These are phyloP conservation scores for Phyllosticta capitalensis DNA, from an alignment of 2,329 filamentous ascomycete genomes.

Conservation along the genomic window DNA sequence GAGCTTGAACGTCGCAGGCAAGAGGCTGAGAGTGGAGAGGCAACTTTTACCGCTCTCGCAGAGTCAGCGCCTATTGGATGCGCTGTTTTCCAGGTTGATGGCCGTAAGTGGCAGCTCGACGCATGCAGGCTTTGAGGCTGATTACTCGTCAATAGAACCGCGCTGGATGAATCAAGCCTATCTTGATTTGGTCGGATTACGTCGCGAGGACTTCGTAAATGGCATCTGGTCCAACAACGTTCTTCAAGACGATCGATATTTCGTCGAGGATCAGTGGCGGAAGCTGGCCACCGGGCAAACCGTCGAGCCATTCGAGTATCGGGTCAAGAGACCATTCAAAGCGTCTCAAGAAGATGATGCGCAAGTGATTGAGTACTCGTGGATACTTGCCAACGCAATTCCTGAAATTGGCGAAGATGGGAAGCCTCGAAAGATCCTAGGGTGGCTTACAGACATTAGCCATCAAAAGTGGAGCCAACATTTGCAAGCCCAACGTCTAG, in stretches of 20 bases:
- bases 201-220: neutral
- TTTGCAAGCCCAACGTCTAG: constrained; percentile 20
- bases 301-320: constrained; percentile 7
- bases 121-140: too few species aligned
- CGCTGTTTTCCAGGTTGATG: constrained; percentile 8
- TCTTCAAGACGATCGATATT: neutral
- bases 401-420: constrained; percentile 23
- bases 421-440: constrained; percentile 19
- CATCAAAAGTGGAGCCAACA: constrained; percentile 24
- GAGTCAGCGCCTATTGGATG: constrained; percentile 7
- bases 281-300: neutral
- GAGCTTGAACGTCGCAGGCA: constrained; percentile 6
- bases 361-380: constrained; percentile 10
- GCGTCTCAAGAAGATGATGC: neutral
- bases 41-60: constrained; percentile 2
- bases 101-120: neutral
- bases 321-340: neutral
- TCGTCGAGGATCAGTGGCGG: constrained; percentile 7
- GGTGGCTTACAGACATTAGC: constrained; percentile 26
- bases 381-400: constrained; percentile 24
- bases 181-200: constrained; percentile 6
- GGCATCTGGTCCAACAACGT: neutral
- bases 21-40: neutral
- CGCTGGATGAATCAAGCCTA: constrained; percentile 11
- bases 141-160: neutral